Evolutionary conservation across 2,329 filamentous ascomycete species (phyloP), one percentile per base, ranked within the genome.

Genomic region (Helminthosporium solani): DNA sequence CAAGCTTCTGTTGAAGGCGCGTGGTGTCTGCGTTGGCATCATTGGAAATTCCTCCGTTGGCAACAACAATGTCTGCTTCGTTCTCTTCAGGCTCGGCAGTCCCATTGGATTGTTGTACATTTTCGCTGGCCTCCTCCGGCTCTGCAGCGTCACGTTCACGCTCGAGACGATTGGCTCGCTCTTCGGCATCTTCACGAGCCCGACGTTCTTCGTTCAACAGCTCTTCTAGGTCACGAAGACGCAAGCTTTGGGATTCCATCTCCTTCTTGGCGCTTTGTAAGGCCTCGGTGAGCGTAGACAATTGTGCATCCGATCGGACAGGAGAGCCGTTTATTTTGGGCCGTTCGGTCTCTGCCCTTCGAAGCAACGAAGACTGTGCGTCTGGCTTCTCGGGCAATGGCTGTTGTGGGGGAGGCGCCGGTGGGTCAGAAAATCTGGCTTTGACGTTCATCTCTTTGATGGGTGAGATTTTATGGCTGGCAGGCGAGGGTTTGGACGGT

Each of bases 351-450:
- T 88, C 84, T 3, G 79, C 79, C 44, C 90, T 82, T 64, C 88
- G 90, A 23, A 96, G 70, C 21, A 30, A 28, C 1, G 88, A 82
- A 0, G 73, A 59, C 73, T 78, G 54, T 14, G 80, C 82, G 69
- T 95, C 90, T 0, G 92, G 92, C 68, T 96, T 96, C 66, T 96
- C 91, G 1, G 92, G 92, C 5, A 97, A 76, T 12, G 92, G 92
- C 58, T 95, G 91, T 58, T 95, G 90, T 21, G 92, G 92, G 20
- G 92, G 92, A 7, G 92, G 92, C 18, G 91, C 92, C 3, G 92
- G 92, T 40, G 92, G 92, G 47, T 96, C 91, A 1, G 89, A 94
- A 67, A 96, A 97, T 42, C 90, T 82, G 3, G 88, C 82, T 60
- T 94, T 92, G 33, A 85, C 76, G 34, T 54, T 61, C 33, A 60